Evolutionary conservation across 176 grass and related monocot species (phyloP), one percentile per base, ranked within the genome.

Genomic region (Paspalum vaginatum): DNA sequence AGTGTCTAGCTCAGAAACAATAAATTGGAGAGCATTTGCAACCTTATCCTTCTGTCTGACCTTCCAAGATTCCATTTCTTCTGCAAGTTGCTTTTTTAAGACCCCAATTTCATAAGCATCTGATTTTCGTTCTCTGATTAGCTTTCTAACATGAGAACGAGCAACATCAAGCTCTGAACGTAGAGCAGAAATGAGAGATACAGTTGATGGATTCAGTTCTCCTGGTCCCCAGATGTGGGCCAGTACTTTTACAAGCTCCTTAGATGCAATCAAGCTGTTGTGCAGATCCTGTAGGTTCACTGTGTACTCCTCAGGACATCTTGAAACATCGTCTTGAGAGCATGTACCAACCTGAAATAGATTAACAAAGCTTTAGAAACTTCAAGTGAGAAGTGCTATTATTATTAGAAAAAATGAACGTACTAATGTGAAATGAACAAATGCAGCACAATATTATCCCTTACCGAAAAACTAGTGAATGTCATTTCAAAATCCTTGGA

Each of bases 201-300:
- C 25, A 48, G 78, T 81, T 47, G 90, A 98, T 7, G 83, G 70
- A 74, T 87, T 83, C 40, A 79, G 26, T 26, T 98, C 85, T 74
- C 81, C 79, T 67, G 72, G 77, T 50, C 83, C 85, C 86, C 78
- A 83, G 66, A 95, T 68, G 75, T 81, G 86, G 67, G 86, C 47
- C 40, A 95, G 55, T 64, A 90, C 84, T 72, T 93, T 98, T 45
- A 94, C 73, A 13, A 98, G 90, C 59, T 93, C 90, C 91, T 88
- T 98, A 25, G 92, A 91, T 59, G 92, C 81, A 44, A 85, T 76
- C 52, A 98, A 75, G 65, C 78, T 83, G 63, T 92, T 91, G 11
- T 80, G 76, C 52, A 94, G 79, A 87, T 93, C 80, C 14, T 85
- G 79, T 49, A 94, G 79, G 57, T 74, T 61, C 32, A 77, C 76